phyloP scores from a whole-genome alignment of 176 grass and related monocot genomes.

The Tillandsia leiboldiana region DNA sequence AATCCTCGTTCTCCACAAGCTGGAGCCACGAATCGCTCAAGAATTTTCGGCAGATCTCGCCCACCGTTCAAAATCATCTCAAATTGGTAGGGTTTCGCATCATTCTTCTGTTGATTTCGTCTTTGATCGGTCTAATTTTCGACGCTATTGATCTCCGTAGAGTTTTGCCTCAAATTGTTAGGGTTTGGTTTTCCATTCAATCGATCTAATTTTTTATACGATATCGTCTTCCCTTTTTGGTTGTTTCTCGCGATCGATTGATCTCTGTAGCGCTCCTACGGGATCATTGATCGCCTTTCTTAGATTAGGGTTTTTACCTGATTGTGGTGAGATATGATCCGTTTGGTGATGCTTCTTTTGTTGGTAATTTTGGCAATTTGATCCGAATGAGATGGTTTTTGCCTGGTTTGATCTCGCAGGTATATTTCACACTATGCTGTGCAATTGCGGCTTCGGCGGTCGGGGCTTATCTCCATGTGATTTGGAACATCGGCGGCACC shows the following conservation, averaged over 20 bases:
- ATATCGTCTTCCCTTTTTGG: too few relatives aligned
- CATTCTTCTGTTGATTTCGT: not conserved
- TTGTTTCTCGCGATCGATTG: too few relatives aligned
- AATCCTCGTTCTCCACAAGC: conserved; percentile 7
- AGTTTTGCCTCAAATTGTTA: conserved; percentile 5
- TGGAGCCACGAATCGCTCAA: conserved; percentile 60
- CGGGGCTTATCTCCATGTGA: conserved; percentile 86
- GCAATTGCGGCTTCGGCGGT: conserved; percentile 62
- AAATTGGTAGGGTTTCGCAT: conserved; percentile 42
- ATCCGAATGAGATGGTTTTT: not conserved
- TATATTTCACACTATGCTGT: conserved; percentile 85
- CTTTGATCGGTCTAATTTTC: not conserved
- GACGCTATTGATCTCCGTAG: not conserved
- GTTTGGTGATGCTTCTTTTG: not conserved
- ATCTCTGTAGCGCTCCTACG: too few relatives aligned
- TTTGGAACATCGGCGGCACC: conserved; percentile 74
- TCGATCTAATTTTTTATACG: too few relatives aligned
- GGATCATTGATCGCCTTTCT: too few relatives aligned
- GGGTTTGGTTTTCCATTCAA: not conserved
- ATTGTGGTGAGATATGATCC: not conserved
- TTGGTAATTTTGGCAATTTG: not conserved
- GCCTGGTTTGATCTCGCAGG: conserved; percentile 26
- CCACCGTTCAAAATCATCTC: conserved; percentile 68
- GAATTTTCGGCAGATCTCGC: conserved; percentile 62
- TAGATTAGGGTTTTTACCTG: too few relatives aligned